Percentiles rank a stretch among this genome's conserved stretches.
These are phyloP conservation scores for Balansia obtecta DNA, from an alignment of 2,329 filamentous ascomycete genomes.

Conservation along the genomic window DNA sequence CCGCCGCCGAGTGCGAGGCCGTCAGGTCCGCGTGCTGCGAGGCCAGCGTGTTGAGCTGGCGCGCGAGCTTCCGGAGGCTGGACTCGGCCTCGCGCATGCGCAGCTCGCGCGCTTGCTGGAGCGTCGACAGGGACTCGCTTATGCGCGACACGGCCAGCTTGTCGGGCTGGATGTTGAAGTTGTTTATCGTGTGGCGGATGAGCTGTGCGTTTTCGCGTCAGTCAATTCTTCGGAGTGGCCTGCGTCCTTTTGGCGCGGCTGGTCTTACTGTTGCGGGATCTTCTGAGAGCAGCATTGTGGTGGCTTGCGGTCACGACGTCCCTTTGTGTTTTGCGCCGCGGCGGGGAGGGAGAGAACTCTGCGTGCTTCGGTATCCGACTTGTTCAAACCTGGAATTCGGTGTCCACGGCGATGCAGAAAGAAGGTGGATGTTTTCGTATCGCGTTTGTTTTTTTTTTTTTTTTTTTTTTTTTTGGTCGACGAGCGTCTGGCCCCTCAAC, in stretches of 20 bases:
- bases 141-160: slow-evolving; percentile 74
- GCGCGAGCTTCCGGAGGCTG: slow-evolving; percentile 58
- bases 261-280: slow-evolving; percentile 72
- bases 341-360: too few species aligned
- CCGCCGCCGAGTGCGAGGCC: slow-evolving; percentile 59
- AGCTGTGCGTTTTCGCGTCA: slow-evolving; percentile 1
- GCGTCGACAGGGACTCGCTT: slow-evolving; percentile 66
- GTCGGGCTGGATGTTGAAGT: slow-evolving; percentile 91
- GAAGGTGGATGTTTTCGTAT: too few species aligned
- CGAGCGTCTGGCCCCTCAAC: background rate
- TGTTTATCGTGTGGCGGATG: slow-evolving; percentile 74
- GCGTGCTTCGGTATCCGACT: too few species aligned
- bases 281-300: slow-evolving; percentile 85
- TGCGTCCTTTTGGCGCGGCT: too few species aligned
- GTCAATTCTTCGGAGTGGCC: too few species aligned
- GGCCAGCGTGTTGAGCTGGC: slow-evolving; percentile 61
- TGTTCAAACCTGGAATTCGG: too few species aligned
- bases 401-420: too few species aligned
- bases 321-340: background rate
- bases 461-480: too few species aligned
- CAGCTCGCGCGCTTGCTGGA: slow-evolving; percentile 73
- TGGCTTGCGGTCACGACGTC: background rate
- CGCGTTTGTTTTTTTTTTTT: too few species aligned
- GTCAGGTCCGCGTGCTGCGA: slow-evolving; percentile 69
- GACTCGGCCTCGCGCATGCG: slow-evolving; percentile 60